Evolutionary conservation across 2,329 filamentous ascomycete species (phyloP).

Genomic region (Penicillium sp.): DNA sequence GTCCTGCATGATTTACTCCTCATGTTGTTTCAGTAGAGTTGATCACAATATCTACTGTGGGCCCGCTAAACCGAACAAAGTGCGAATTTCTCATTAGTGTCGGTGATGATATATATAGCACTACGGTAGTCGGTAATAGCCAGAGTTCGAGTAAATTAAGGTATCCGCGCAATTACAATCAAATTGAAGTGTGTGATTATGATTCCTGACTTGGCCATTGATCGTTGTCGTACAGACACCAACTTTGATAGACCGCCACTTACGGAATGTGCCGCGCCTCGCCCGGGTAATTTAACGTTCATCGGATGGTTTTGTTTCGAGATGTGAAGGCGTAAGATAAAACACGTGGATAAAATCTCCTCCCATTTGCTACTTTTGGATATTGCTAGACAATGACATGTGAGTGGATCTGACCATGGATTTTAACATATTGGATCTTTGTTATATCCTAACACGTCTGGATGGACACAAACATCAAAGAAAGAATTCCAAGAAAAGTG

Average conservation of each 20-base stretch:
- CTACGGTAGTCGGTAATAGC: neutral
- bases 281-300: neutral
- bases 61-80: neutral
- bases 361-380: neutral
- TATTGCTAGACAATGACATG: neutral
- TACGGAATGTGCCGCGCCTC: neutral
- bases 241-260: neutral
- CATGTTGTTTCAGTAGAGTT: neutral
- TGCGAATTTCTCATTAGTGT: neutral
- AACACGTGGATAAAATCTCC: neutral
- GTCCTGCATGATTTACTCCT: neutral
- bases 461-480: neutral
- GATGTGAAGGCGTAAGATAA: neutral
- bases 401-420: neutral
- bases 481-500: neutral
- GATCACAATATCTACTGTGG: neutral
- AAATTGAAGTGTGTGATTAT: neutral
- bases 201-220: neutral
- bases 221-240: neutral
- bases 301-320: neutral
- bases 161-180: neutral
- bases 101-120: neutral
- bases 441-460: too few species aligned
- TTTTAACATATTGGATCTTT: neutral
- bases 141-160: neutral